Base-by-base conservation (phyloP, 1,139 yeast species). In the Geotrichum citri-aurantii region DNA sequence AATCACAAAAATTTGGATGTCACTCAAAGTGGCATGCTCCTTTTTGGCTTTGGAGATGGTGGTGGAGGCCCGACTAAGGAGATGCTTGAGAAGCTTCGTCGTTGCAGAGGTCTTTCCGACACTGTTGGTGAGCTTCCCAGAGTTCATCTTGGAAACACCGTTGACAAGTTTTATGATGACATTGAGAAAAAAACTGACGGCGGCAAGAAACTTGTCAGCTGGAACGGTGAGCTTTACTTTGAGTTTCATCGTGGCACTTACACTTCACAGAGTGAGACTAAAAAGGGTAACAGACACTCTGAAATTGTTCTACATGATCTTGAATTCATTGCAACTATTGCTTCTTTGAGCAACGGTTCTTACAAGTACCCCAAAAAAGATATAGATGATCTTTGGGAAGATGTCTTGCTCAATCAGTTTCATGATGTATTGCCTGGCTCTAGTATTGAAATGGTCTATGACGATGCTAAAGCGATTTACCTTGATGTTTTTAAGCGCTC, bases 181-280 rank as follows among this genome's bases (percentile, higher is more conserved):
- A 77, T 93, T 27, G 77, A 87, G 66, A 75, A 78, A 31, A 77
- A 79, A 59, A 84, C 96, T 1, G 74, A 85, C 60, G 73, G 82
- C 55, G 98, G 96, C 51, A 70, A 75, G 50, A 77, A 76, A 12
- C 79, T 93, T 57, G 96, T 95, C 14, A 79, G 91, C 21, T 93
- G 98, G 97, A 81, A 81, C 54, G 98, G 98, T 50, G 99, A 93
- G 73, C 81, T 93, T 62, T 93, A 93, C 73, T 81, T 93, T 69
- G 99, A 93, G 74, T 91, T 87, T 75, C 99, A 93, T 72, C 84
- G 99, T 71, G 99, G 98, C 60, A 92, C 98, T 3, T 93, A 93
- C 71, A 93, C 98, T 3, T 83, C 96, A 1, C 99, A 93, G 72
- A 95, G 96, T 0, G 82, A 83, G 61, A 86, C 89, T 54, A 93